phyloP scores from a whole-genome alignment of 2,329 filamentous ascomycete species.

The Teratosphaeria gauchensis region DNA sequence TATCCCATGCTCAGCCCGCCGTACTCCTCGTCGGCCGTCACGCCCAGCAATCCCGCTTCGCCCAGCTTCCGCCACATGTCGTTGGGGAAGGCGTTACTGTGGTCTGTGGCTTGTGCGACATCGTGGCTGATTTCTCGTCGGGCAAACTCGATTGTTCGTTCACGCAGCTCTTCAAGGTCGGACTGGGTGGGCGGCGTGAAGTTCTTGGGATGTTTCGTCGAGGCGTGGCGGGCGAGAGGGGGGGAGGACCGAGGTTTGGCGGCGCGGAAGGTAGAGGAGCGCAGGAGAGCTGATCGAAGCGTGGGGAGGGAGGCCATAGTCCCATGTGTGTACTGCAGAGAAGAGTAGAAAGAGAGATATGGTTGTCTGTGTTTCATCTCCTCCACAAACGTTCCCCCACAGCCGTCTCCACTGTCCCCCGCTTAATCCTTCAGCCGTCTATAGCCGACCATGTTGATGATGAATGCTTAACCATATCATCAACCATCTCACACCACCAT shows the following conservation, averaged over 20 bases:
- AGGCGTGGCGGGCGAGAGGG: slow-evolving; percentile 38
- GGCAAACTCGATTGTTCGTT: slow-evolving; percentile 80
- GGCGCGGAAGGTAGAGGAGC: slow-evolving; percentile 1
- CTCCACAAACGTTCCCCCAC: slow-evolving; percentile 2
- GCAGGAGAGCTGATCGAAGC: slow-evolving; percentile 16
- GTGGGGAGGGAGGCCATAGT: slow-evolving; percentile 4
- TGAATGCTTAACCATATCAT: not conserved
- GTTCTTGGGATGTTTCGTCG: slow-evolving; percentile 58
- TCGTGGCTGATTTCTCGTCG: slow-evolving; percentile 77
- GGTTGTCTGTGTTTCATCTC: not conserved
- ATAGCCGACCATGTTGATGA: not conserved
- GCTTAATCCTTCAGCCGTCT: not conserved
- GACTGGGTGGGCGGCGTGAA: slow-evolving; percentile 60
- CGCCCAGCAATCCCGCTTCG: slow-evolving; percentile 79
- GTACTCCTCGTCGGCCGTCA: slow-evolving; percentile 86
- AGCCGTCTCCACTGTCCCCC: not conserved
- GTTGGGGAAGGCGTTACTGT: slow-evolving; percentile 74
- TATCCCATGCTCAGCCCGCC: slow-evolving; percentile 89
- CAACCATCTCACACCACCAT: not conserved
- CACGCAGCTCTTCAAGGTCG: slow-evolving; percentile 71
- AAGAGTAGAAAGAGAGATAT: not conserved
- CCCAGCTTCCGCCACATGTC: slow-evolving; percentile 93
- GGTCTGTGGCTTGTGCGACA: slow-evolving; percentile 73
- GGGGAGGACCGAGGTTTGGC: not conserved
- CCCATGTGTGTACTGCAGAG: not conserved